These are phyloP conservation scores for Astraeus odoratus DNA, from an alignment of 768 basidiomycete genomes.

Conservation along the genomic window DNA sequence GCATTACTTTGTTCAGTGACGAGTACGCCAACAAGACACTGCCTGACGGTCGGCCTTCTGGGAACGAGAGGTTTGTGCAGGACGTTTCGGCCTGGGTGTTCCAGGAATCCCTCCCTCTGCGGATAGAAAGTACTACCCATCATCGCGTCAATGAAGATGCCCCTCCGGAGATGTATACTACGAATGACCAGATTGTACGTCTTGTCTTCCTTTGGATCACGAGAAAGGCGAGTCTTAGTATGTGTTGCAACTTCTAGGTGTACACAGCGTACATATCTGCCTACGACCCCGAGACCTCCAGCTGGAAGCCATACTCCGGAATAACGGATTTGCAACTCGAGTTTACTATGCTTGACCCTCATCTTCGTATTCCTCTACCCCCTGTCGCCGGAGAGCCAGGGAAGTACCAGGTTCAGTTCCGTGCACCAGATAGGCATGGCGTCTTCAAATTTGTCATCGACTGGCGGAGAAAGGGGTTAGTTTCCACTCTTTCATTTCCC, in stretches of 20 bases:
- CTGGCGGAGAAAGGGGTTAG: conserved; percentile 86
- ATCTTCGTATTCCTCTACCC: conserved; percentile 73
- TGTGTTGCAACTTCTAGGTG: conserved; percentile 38
- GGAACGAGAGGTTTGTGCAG: conserved; percentile 66
- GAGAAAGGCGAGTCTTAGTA: background rate
- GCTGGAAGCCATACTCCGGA: conserved; percentile 69
- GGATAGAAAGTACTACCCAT: conserved; percentile 70
- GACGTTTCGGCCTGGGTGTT: conserved; percentile 88
- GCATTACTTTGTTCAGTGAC: conserved; percentile 74
- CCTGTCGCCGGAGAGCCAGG: conserved; percentile 52
- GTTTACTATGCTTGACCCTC: conserved; percentile 98
- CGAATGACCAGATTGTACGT: conserved; percentile 76
- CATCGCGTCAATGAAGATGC: conserved; percentile 58
- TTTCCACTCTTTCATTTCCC: conserved; percentile 26
- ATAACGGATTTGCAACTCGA: conserved; percentile 84
- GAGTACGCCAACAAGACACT: conserved; percentile 61
- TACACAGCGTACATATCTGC: conserved; percentile 70
- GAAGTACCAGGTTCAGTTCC: conserved; percentile 78
- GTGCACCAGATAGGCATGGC: conserved; percentile 90
- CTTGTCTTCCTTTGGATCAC: background rate
- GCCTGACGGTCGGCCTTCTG: conserved; percentile 52
- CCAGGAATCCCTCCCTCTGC: conserved; percentile 76
- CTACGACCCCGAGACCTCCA: conserved; percentile 45
- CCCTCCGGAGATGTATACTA: conserved; percentile 72
- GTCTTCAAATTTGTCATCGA: conserved; percentile 97